Evolutionary conservation across 208 protist genomes (phyloP).

Genomic region (Trypanosomatidae sp.): DNA sequence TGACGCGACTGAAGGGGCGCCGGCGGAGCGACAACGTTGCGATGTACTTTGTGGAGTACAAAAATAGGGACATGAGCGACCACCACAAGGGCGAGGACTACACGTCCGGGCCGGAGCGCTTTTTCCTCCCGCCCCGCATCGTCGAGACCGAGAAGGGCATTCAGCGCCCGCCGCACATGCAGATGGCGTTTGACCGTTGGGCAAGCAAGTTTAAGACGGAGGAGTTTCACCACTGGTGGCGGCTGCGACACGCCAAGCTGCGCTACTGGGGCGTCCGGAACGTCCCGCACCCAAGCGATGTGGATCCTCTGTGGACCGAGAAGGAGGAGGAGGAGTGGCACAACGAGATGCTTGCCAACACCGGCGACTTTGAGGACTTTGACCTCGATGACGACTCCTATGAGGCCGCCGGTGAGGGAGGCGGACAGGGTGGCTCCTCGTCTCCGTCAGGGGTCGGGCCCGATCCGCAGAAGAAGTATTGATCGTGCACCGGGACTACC

Average conservation of each 20-base stretch:
- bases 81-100: slow-evolving; percentile 93
- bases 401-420: slow-evolving; percentile 62
- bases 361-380: slow-evolving; percentile 85
- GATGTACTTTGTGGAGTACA: slow-evolving; percentile 93
- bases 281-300: slow-evolving; percentile 90
- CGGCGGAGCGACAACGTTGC: slow-evolving; percentile 69
- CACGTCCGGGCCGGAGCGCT: slow-evolving; percentile 75
- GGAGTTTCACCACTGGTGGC: slow-evolving; percentile 93
- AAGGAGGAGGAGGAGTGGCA: slow-evolving; percentile 93
- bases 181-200: slow-evolving; percentile 93
- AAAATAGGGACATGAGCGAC: slow-evolving; percentile 87
- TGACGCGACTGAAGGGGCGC: slow-evolving; percentile 77
- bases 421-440: slow-evolving; percentile 1
- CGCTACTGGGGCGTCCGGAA: slow-evolving; percentile 91
- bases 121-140: slow-evolving; percentile 88
- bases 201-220: slow-evolving; percentile 92
- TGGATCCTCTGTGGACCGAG: slow-evolving; percentile 90
- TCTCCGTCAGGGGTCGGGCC: slow-evolving; percentile 23
- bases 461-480: slow-evolving; percentile 30
- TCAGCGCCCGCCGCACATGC: slow-evolving; percentile 90
- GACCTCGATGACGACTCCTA: slow-evolving; percentile 81
- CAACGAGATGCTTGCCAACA: slow-evolving; percentile 89
- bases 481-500: neutral
- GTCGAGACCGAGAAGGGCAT: slow-evolving; percentile 89
- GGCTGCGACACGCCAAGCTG: slow-evolving; percentile 88